Conservation (phyloP, 768 basidiomycete species). For the Amanita subjunquillea region DNA sequence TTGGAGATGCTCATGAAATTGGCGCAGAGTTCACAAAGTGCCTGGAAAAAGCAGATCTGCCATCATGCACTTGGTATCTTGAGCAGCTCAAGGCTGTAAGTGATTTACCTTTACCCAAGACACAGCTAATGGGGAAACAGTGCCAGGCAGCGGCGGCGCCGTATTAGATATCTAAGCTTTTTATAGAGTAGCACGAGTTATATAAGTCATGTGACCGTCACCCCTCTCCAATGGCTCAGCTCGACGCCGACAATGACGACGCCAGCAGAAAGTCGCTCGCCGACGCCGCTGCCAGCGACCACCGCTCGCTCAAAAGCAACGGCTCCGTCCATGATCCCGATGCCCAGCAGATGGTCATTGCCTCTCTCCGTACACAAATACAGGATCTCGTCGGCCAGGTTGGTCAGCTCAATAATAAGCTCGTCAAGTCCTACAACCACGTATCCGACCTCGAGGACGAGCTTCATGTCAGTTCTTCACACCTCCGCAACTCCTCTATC, state of each 20-base stretch:
- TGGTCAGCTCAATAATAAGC: constrained; percentile 82
- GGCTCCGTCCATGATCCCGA: constrained; percentile 28
- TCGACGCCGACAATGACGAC: not conserved
- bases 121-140: constrained; percentile 22
- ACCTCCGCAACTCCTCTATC: constrained; percentile 48
- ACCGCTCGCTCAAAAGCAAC: constrained; percentile 1
- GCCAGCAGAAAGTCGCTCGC: not conserved
- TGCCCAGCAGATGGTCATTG: constrained; percentile 78
- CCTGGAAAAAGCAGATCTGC: constrained; percentile 71
- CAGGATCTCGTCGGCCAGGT: constrained; percentile 87
- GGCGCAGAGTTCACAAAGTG: constrained; percentile 71
- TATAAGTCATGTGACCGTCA: not conserved
- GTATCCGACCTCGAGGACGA: constrained; percentile 91
- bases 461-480: constrained; percentile 55
- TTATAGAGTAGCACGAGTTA: not conserved
- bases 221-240: not conserved
- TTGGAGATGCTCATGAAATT: not conserved
- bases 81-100: constrained; percentile 83
- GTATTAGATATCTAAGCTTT: not conserved
- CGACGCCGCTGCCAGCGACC: not conserved
- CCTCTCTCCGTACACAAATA: constrained; percentile 70
- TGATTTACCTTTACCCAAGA: constrained; percentile 9
- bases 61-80: constrained; percentile 78
- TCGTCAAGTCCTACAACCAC: constrained; percentile 86
- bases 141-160: constrained; percentile 65